Conservation (phyloP, 768 basidiomycete species). For the Tylopilus cervinicoccineus region DNA sequence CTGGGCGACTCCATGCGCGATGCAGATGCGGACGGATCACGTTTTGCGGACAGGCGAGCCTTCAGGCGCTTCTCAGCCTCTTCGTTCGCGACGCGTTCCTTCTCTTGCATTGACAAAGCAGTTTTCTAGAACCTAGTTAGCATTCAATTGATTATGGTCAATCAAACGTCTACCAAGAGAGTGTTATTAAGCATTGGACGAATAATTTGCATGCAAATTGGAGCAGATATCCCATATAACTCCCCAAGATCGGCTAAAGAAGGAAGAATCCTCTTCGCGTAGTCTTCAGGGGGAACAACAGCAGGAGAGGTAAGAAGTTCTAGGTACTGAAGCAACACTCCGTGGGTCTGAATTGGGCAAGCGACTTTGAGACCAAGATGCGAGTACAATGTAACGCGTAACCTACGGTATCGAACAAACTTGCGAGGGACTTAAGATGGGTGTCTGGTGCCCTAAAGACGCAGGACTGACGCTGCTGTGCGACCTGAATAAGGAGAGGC, state of each 20-base stretch:
- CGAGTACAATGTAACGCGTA: constrained; percentile 11
- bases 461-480: constrained; percentile 85
- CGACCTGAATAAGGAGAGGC: constrained; percentile 87
- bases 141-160: not conserved
- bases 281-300: constrained; percentile 66
- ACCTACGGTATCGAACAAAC: constrained; percentile 86
- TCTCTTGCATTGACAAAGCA: constrained; percentile 62
- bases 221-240: constrained; percentile 75
- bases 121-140: constrained; percentile 40
- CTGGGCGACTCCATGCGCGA: constrained; percentile 68
- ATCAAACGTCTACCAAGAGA: constrained; percentile 47
- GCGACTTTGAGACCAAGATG: constrained; percentile 18
- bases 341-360: constrained; percentile 65
- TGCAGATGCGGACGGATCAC: constrained; percentile 53
- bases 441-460: constrained; percentile 71
- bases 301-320: constrained; percentile 78
- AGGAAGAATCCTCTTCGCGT: constrained; percentile 71
- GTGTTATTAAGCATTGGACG: constrained; percentile 71
- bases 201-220: constrained; percentile 92
- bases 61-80: constrained; percentile 80
- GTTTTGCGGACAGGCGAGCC: constrained; percentile 68
- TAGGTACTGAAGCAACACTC: constrained; percentile 87
- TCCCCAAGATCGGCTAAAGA: constrained; percentile 67
- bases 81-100: constrained; percentile 64
- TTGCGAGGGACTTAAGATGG: constrained; percentile 81